Evolutionary conservation across 768 basidiomycete species (phyloP).

Genomic region (Tulasnella sp.): DNA sequence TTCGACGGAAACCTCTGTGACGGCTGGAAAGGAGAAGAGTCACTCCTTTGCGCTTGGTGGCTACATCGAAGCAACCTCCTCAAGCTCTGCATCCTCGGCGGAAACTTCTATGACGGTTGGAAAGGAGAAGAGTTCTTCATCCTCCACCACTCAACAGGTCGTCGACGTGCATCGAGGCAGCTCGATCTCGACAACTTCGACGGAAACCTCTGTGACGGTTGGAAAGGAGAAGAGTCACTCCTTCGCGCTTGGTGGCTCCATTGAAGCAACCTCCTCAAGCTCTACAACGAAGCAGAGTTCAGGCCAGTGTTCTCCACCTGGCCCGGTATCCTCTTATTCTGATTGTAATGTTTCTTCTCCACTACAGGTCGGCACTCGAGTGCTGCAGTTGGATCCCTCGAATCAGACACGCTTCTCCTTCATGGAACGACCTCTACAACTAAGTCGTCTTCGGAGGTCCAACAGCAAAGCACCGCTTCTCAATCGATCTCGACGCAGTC

Average conservation of each 20-base stretch:
- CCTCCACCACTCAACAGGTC: no score
- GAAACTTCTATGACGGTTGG: no score
- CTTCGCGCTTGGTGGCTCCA: not conserved
- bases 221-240: no score
- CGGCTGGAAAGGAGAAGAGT: no score
- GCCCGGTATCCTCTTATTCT: not conserved
- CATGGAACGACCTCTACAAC: not conserved
- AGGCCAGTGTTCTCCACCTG: not conserved
- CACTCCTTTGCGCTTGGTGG: no score
- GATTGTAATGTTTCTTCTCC: not conserved
- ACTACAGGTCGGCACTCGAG: not conserved
- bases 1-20: no score
- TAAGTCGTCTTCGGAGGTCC: not conserved
- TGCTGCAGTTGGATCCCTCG: not conserved
- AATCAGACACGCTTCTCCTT: not conserved
- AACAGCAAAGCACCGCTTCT: not conserved
- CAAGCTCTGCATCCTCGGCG: no score
- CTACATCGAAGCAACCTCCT: no score
- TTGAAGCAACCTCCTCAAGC: not conserved
- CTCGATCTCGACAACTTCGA: no score
- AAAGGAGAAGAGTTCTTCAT: no score
- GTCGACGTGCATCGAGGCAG: no score
- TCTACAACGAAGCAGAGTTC: not conserved
- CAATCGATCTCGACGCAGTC: not conserved
- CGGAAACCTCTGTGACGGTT: no score